phyloP scores from a whole-genome alignment of 2,329 filamentous ascomycete species.

The Paradendryphiella salina region DNA sequence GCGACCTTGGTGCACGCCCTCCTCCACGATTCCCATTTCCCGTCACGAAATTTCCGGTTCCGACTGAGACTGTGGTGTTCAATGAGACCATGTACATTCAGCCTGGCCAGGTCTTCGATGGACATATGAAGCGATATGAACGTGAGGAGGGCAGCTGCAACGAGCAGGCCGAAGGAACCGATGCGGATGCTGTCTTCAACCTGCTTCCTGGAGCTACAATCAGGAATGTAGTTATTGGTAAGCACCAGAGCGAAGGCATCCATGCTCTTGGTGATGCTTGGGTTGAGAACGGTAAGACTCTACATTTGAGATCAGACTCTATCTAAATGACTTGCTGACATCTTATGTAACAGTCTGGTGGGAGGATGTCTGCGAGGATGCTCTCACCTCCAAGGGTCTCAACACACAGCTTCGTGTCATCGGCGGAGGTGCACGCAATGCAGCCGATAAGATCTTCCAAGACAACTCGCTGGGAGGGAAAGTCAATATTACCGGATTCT shows the following conservation, averaged over 20 bases:
- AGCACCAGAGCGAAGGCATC: conserved; percentile 33
- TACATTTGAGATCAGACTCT: fast-evolving
- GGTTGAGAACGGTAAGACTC: conserved; percentile 30
- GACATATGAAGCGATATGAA: conserved; percentile 35
- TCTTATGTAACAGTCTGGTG: conserved; percentile 24
- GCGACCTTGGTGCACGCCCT: conserved; percentile 27
- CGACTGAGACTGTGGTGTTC: conserved; percentile 31
- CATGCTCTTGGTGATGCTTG: conserved; percentile 33
- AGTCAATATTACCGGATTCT: conserved; percentile 32
- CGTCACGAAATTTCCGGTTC: conserved; percentile 26
- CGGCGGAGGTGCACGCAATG: conserved; percentile 32
- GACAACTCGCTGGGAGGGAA: conserved; percentile 28
- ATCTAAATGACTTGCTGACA: not conserved
- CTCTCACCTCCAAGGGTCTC: conserved; percentile 29
- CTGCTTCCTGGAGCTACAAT: conserved; percentile 28
- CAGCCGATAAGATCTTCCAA: conserved; percentile 32
- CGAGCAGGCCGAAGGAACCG: conserved; percentile 32
- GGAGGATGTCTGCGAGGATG: conserved; percentile 35
- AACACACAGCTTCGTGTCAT: conserved; percentile 35
- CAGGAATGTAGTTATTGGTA: conserved; percentile 31
- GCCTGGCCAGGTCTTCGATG: conserved; percentile 30
- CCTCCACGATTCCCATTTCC: conserved; percentile 30
- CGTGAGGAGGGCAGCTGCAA: conserved; percentile 30
- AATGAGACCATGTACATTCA: conserved; percentile 33
- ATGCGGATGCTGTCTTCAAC: conserved; percentile 34